A percentile compares a stretch with the other conserved stretches of the same genome.
Evolutionary conservation across 345 rosid genomes (phyloP).

Genomic region (Clarkia xantiana): DNA sequence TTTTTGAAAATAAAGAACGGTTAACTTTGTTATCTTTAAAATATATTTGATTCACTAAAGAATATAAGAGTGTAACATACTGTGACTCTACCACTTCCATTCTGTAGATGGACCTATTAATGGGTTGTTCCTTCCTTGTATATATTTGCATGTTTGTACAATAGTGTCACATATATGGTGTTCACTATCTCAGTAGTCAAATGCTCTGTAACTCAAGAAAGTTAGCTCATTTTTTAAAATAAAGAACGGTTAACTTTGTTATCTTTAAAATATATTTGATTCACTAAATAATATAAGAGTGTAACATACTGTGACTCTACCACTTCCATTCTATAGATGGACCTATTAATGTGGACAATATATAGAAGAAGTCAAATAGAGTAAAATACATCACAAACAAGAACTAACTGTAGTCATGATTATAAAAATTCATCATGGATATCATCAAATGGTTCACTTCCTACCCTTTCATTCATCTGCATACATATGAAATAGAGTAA

Average conservation of each 20-base stretch:
- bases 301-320: conserved; percentile 87
- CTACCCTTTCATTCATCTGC: conserved; percentile 98
- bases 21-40: background rate
- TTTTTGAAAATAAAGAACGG: background rate
- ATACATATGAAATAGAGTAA: background rate
- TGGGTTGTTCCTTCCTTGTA: too few relatives aligned
- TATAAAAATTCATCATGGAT: conserved; percentile 74
- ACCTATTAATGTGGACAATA: too few relatives aligned
- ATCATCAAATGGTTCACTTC: conserved; percentile 95
- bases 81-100: conserved; percentile 96
- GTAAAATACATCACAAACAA: background rate
- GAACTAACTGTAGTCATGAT: conserved; percentile 77
- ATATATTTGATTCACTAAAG: background rate
- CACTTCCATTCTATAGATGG: conserved; percentile 79
- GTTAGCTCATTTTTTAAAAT: conserved; percentile 38
- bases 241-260: background rate
- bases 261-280: background rate
- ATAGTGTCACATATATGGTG: too few relatives aligned
- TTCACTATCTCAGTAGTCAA: conserved; percentile 95
- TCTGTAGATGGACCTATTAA: conserved; percentile 76
- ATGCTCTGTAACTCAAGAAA: conserved; percentile 82
- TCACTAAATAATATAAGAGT: background rate
- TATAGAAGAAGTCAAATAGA: background rate
- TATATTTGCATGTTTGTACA: too few relatives aligned
- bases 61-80: conserved; percentile 23